Evolutionary conservation across 192 early-diverging fungal species (phyloP).

Genomic region (Pilaira anomala): DNA sequence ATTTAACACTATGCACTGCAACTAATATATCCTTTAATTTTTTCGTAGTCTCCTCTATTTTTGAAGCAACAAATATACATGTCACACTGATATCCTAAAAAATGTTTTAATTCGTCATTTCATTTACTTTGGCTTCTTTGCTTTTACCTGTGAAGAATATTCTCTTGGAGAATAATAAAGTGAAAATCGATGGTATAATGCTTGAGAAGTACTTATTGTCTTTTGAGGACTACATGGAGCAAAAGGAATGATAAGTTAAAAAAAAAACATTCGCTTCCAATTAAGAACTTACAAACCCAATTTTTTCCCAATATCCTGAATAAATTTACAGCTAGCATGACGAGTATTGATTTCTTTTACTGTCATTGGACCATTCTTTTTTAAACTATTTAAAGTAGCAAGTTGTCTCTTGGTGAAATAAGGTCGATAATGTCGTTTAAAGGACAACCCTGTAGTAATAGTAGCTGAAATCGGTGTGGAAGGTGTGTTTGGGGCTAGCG

Average conservation of each 20-base stretch:
- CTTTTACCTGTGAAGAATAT: conserved; percentile 42
- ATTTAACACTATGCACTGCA: conserved; percentile 50
- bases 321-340: conserved; percentile 45
- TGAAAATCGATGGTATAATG: conserved; percentile 54
- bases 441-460: conserved; percentile 18
- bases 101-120: not conserved
- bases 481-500: conserved; percentile 1
- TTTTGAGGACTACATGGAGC: conserved; percentile 48
- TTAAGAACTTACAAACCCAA: conserved; percentile 53
- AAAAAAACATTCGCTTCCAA: not conserved
- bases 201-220: conserved; percentile 57
- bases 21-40: conserved; percentile 78
- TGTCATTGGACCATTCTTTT: conserved; percentile 12
- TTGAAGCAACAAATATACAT: conserved; percentile 77
- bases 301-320: conserved; percentile 48
- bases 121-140: not conserved
- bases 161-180: conserved; percentile 51
- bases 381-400: conserved; percentile 16
- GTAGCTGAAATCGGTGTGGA: conserved; percentile 14
- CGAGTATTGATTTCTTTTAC: conserved; percentile 25
- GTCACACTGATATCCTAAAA: conserved; percentile 57
- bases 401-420: conserved; percentile 30
- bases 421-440: conserved; percentile 20
- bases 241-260: not conserved
- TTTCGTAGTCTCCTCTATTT: conserved; percentile 87